These are phyloP conservation scores for Salix udensis DNA, from an alignment of 345 rosid species.

Conservation along the genomic window DNA sequence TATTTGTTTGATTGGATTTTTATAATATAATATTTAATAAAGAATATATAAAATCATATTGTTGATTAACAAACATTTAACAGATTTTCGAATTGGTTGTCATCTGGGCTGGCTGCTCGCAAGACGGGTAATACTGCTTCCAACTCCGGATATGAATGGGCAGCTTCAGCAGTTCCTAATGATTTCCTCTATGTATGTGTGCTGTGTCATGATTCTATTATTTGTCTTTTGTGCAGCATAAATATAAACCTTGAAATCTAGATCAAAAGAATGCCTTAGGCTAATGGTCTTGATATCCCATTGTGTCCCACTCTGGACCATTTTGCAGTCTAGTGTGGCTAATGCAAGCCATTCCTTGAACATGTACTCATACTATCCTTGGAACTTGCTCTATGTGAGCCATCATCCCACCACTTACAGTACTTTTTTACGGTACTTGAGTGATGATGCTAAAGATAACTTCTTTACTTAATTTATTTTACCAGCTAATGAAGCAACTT, in stretches of 20 bases:
- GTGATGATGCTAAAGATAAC: background rate
- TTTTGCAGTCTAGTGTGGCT: background rate
- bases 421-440: background rate
- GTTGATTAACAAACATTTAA: constrained; percentile 3
- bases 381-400: background rate
- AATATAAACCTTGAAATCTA: background rate
- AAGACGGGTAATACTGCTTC: constrained; percentile 49
- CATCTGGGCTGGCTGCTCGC: constrained; percentile 70
- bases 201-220: constrained; percentile 14
- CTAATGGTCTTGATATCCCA: background rate
- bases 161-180: constrained; percentile 64
- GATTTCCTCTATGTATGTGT: constrained; percentile 84
- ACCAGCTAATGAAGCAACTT: background rate
- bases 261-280: background rate
- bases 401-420: background rate
- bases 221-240: constrained; percentile 1
- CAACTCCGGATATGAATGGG: constrained; percentile 83
- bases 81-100: constrained; percentile 85
- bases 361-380: background rate
- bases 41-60: background rate
- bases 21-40: background rate
- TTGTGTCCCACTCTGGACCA: background rate
- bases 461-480: background rate
- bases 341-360: background rate
- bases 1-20: background rate